phyloP scores from a whole-genome alignment of 2,329 filamentous ascomycete species.

The Alternaria angustiovoidea region DNA sequence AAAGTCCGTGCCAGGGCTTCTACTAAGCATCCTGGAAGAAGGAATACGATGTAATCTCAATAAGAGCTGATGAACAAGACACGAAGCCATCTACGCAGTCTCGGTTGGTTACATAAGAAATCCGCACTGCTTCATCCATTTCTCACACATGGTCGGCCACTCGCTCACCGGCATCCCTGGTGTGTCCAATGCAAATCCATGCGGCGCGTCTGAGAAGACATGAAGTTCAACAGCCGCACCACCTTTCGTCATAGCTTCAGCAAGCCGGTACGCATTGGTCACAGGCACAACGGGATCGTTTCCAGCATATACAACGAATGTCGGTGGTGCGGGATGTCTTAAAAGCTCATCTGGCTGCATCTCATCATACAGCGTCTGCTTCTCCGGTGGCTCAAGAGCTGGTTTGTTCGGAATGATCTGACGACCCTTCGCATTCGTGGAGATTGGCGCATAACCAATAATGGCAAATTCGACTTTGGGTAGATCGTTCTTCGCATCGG shows the following conservation, averaged over 20 bases:
- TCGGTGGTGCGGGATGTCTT: slow-evolving; percentile 11
- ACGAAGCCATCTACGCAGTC: accelerated
- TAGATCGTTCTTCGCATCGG: not conserved
- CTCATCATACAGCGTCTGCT: slow-evolving; percentile 27
- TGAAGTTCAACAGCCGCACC: slow-evolving; percentile 26
- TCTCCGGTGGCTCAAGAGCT: slow-evolving; percentile 23
- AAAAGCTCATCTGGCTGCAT: slow-evolving; percentile 32
- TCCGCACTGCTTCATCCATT: slow-evolving; percentile 24
- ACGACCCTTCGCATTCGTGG: slow-evolving; percentile 29
- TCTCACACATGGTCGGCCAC: slow-evolving; percentile 27
- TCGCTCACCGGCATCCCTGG: slow-evolving; percentile 19
- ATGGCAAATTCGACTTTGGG: slow-evolving; percentile 25
- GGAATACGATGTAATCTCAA: not conserved
- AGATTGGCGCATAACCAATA: slow-evolving; percentile 31
- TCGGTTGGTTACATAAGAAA: slow-evolving; percentile 3
- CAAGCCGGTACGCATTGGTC: slow-evolving; percentile 27
- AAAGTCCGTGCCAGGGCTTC: too few relatives aligned
- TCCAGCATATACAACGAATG: slow-evolving; percentile 29
- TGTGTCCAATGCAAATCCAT: slow-evolving; percentile 31
- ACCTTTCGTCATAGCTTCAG: slow-evolving; percentile 18
- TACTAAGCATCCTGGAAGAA: not conserved
- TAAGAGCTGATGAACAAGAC: not conserved
- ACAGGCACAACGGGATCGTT: slow-evolving; percentile 30
- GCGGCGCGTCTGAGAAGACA: slow-evolving; percentile 31
- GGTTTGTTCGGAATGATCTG: slow-evolving; percentile 24